Percentiles rank a stretch among this genome's conserved stretches.
These are phyloP conservation scores for Primulina eburnea DNA, from an alignment of 257 asterid species.

Conservation along the genomic window DNA sequence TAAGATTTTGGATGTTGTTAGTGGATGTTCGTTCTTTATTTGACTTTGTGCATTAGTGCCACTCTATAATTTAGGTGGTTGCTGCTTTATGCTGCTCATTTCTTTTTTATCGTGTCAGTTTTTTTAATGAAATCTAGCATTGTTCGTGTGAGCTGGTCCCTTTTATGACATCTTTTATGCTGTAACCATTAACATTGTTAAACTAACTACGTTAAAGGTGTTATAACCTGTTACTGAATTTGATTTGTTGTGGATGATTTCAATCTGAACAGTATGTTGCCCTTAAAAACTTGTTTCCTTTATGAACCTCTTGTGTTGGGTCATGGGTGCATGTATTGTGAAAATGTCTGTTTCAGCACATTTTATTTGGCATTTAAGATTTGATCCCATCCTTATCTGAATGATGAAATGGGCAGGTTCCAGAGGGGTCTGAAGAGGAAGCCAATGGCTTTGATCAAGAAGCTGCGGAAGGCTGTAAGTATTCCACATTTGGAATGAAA, in stretches of 20 bases:
- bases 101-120: no score
- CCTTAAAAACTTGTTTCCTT: neutral
- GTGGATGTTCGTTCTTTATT: neutral
- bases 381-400: neutral
- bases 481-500: no score
- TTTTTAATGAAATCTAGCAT: neutral
- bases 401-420: constrained; percentile 23
- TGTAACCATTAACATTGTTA: neutral
- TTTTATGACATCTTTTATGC: neutral
- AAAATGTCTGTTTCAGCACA: neutral
- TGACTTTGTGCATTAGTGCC: no score
- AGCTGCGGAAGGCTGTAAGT: constrained; percentile 41
- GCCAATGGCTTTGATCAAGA: constrained; percentile 47
- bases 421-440: constrained; percentile 41
- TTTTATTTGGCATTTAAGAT: no score
- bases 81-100: no score
- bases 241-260: neutral
- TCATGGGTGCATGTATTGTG: neutral
- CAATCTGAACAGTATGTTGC: neutral
- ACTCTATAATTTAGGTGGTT: no score
- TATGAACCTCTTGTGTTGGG: neutral
- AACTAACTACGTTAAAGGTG: neutral
- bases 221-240: neutral
- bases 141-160: neutral
- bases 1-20: neutral